These are phyloP conservation scores for Pseudogymnoascus sp. DNA, from an alignment of 2,329 filamentous ascomycete species.

Conservation along the genomic window DNA sequence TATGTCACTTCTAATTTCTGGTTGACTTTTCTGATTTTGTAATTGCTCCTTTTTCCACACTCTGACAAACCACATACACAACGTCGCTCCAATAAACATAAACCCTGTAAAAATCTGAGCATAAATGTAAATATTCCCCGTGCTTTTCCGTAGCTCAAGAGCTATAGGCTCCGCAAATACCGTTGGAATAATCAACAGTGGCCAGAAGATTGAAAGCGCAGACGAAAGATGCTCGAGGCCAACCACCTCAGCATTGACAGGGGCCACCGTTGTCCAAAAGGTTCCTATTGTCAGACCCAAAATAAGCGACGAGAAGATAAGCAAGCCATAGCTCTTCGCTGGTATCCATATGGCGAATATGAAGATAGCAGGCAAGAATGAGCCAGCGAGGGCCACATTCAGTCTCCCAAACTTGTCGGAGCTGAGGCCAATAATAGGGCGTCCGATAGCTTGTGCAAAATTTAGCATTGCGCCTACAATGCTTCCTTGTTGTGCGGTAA, in stretches of 20 bases:
- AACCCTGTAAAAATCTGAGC: slow-evolving; percentile 54
- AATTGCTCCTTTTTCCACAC: slow-evolving; percentile 54
- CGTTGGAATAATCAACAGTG: slow-evolving; percentile 61
- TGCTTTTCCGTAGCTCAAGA: slow-evolving; percentile 42
- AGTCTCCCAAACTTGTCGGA: slow-evolving; percentile 64
- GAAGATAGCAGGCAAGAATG: slow-evolving; percentile 56
- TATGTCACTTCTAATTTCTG: no score
- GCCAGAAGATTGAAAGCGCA: slow-evolving; percentile 64
- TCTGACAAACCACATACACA: slow-evolving; percentile 46
- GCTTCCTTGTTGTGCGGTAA: slow-evolving; percentile 59
- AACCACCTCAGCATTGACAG: slow-evolving; percentile 67
- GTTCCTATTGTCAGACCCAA: slow-evolving; percentile 62
- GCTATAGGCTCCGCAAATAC: slow-evolving; percentile 59
- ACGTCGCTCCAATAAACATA: slow-evolving; percentile 53
- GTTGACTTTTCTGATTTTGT: slow-evolving; percentile 27
- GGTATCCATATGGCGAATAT: slow-evolving; percentile 67
- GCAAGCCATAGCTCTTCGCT: slow-evolving; percentile 55
- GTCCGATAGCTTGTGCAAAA: slow-evolving; percentile 56
- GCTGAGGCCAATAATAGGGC: slow-evolving; percentile 65
- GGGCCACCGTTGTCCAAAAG: slow-evolving; percentile 62
- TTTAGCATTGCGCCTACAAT: slow-evolving; percentile 69
- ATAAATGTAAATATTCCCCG: slow-evolving; percentile 45
- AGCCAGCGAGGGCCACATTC: slow-evolving; percentile 62
- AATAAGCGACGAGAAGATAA: slow-evolving; percentile 64
- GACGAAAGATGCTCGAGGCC: slow-evolving; percentile 62